phyloP scores from a whole-genome alignment of 106 monocot species.

The Dendrobium nobile region DNA sequence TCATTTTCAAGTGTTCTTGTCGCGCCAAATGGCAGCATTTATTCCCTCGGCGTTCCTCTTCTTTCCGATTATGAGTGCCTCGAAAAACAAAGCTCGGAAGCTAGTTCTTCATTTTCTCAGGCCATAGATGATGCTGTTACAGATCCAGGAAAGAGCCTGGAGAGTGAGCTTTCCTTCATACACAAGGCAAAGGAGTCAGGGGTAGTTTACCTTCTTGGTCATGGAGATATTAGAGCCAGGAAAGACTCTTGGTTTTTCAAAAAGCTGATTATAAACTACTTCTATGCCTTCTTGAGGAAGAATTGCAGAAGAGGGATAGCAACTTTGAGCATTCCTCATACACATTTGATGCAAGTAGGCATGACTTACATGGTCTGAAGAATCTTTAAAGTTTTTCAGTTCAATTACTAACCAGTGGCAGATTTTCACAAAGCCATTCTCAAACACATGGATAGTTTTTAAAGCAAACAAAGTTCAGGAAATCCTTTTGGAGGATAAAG shows the following conservation, averaged over 20 bases:
- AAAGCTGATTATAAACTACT: conserved; percentile 95
- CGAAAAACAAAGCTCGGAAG: conserved; percentile 20
- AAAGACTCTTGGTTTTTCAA: conserved; percentile 98
- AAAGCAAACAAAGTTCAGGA: background rate
- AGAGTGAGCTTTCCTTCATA: conserved; percentile 78
- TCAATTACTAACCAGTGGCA: conserved; percentile 1
- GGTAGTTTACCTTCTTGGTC: conserved; percentile 82
- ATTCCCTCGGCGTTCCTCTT: conserved; percentile 66
- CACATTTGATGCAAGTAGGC: conserved; percentile 84
- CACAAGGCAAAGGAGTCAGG: conserved; percentile 76
- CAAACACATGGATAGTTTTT: too few species aligned
- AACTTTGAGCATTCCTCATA: conserved; percentile 72
- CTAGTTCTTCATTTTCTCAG: conserved; percentile 45
- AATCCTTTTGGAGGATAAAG: background rate
- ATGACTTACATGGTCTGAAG: conserved; percentile 96
- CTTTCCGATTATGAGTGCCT: conserved; percentile 31
- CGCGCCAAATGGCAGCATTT: conserved; percentile 60
- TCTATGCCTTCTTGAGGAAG: conserved; percentile 90
- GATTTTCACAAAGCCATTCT: background rate
- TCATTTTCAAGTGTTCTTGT: conserved; percentile 40
- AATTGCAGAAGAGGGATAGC: conserved; percentile 88
- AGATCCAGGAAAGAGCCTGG: conserved; percentile 53
- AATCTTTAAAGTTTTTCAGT: background rate
- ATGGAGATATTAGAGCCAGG: conserved; percentile 90
- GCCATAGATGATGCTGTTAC: conserved; percentile 10